Percentiles rank a stretch among this genome's conserved stretches.
These are phyloP conservation scores for Scutellaria galericulata DNA, from an alignment of 257 asterid species.

Conservation along the genomic window DNA sequence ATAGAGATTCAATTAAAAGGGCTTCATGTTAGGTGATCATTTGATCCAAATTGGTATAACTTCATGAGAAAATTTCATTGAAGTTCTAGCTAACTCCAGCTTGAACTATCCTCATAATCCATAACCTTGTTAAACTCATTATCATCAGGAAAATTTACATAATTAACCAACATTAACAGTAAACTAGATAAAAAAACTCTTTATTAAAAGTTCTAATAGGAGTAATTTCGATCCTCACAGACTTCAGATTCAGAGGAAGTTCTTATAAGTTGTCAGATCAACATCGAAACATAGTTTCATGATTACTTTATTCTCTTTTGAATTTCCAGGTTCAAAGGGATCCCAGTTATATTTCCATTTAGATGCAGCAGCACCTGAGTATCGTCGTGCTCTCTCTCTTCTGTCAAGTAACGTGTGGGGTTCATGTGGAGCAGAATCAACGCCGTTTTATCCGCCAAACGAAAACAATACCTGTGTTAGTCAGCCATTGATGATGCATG, in stretches of 20 bases:
- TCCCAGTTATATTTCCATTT: conserved; percentile 45
- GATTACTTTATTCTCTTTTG: not conserved
- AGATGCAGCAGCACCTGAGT: conserved; percentile 69
- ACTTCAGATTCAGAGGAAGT: no score
- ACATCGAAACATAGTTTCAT: not conserved
- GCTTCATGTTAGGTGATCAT: not conserved
- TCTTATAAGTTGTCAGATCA: no score
- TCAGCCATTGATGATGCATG: conserved; percentile 44
- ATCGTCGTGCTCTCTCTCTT: conserved; percentile 95
- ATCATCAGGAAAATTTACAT: not conserved
- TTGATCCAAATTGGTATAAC: not conserved
- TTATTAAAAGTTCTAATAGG: no score
- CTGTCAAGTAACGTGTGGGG: conserved; percentile 85
- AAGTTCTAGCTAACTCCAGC: conserved; percentile 1
- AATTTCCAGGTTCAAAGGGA: conserved; percentile 63
- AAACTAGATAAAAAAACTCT: not conserved
- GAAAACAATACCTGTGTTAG: conserved; percentile 40
- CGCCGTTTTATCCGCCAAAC: conserved; percentile 44
- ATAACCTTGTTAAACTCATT: not conserved
- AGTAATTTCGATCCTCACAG: no score
- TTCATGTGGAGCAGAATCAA: conserved; percentile 54
- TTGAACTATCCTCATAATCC: not conserved
- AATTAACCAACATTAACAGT: not conserved
- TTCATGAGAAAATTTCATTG: not conserved
- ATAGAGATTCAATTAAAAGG: not conserved